Evolutionary conservation across 169 alveolate species (phyloP), one percentile per base, ranked within the genome.

Genomic region (Cryptosporidium sp.): DNA sequence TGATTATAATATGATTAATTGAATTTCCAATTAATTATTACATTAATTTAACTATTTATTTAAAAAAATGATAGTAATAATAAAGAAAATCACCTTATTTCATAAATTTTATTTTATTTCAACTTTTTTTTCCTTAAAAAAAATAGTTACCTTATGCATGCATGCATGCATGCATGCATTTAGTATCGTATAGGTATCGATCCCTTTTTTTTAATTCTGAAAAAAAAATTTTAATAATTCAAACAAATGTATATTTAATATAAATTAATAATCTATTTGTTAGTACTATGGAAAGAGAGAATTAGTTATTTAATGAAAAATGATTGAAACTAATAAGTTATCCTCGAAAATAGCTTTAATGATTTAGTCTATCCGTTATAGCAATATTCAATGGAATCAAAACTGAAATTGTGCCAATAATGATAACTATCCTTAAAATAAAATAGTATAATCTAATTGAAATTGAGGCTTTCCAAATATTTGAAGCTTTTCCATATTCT

Each of bases 381-480:
- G 89, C 75, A 67, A 80, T 61, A 80, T 65, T 80, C 8, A 80
- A 18, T 18, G 89, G 89, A 44, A 80, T 42, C 42, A 80, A 29
- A 10, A 80, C 44, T 42, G 89, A 80, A 48, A 80, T 65, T 21
- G 60, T 29, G 0, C 61, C 37, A 7, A 80, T 42, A 26, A 80
- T 67, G n/a, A 65, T 44, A 45, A 65, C 52, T 26, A 80, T 18
- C 26, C 75, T 62, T 29, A 80, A 29, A 3, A 62, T 44, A 33
- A 80, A 80, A 0, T 80, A 48, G 33, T 80, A 65, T 5, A 80
- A 23, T 35, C 75, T 35, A 39, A 67, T 80, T 21, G 89, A 39
- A 48, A 80, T 26, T 8, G 89, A 80, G 51, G 89, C 73, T 62
- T 39, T 44, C 89, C 89, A 80, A 23, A 80, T 44, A 48, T 80